Evolutionary conservation across 1,139 yeast species (phyloP), one percentile per base, ranked within the genome.

Genomic region (Hansenula lynferdii): DNA sequence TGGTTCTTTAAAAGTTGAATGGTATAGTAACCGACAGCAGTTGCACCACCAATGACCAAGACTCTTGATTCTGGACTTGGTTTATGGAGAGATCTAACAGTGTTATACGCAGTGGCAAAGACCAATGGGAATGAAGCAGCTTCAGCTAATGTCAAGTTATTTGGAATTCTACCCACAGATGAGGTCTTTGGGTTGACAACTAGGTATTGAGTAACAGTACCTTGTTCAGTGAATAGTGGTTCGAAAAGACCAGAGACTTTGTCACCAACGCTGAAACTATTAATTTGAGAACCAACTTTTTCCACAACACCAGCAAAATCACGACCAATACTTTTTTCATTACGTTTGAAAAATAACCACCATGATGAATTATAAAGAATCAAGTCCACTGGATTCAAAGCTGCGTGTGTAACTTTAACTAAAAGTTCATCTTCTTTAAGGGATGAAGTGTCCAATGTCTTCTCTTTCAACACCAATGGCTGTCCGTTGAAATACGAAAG

Each of bases 261-360:
- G 53, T 89, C 96, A 23, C 96, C 96, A 16, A 78, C 75, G 40
- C 67, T 57, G 56, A 63, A 79, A 34, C 69, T 61, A 15, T 65
- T 61, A 15, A 85, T 92, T 0, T 67, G 60, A 2, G 64, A 50
- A 14, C 96, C 96, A 18, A 75, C 72, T n/a, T 79, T 76, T 31
- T 71, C 89, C 29, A 89, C 76, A 16, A 62, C 72, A 25, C 96
- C 97, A 22, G 84, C 65, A 12, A 87, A 96, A 58, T 89, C 96
- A 40, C 86, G 69, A 18, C 96, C 96, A 8, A 52, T 26, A 3
- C 53, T 53, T 23, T 39, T 40, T 5, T 27, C 12, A 8, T 20
- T 15, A 5, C 24, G 8, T 20, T 36, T 40, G 28, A 40, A 42
- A 39, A 42, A 43, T 2, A 39, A 10, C 9, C 34, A 19, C 15